Evolutionary conservation across 2,329 filamentous ascomycete species (phyloP).

Genomic region (Colletotrichum paranaense): DNA sequence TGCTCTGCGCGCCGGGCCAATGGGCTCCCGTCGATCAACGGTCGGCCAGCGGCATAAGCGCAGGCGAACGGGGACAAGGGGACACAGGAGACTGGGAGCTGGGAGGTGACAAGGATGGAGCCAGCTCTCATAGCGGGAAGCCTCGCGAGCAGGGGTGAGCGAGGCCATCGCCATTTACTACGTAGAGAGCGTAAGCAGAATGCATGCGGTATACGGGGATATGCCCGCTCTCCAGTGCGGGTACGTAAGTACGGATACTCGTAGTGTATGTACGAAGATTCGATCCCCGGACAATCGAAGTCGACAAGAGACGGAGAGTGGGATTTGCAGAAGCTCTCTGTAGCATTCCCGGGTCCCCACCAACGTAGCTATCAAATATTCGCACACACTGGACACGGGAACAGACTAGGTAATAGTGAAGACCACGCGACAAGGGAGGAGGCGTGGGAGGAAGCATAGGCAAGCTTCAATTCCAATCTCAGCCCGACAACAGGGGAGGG

Average conservation of each 20-base stretch:
- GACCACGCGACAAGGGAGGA: not conserved
- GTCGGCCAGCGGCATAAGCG: constrained; percentile 19
- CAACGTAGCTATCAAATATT: not conserved
- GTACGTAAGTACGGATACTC: not conserved
- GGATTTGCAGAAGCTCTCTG: not conserved
- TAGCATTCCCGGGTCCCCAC: not conserved
- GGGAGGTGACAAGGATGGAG: not conserved
- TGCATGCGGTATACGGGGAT: constrained; percentile 13
- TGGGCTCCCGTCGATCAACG: constrained; percentile 30
- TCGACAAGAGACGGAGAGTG: not conserved
- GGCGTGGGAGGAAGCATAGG: not conserved
- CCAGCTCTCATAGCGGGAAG: constrained; percentile 15
- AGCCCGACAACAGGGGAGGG: not conserved
- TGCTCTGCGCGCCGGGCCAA: constrained; percentile 18
- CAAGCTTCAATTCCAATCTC: not conserved
- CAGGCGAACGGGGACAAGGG: constrained; percentile 1
- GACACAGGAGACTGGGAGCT: not conserved
- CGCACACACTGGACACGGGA: not conserved
- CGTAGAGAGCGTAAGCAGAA: constrained; percentile 4
- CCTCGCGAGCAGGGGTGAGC: not conserved
- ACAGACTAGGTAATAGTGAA: not conserved
- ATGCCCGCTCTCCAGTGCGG: not conserved
- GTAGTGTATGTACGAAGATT: too few relatives aligned
- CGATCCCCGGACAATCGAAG: not conserved
- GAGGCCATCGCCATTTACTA: constrained; percentile 1